Evolutionary conservation across 495 filamentous ascomycete genomes (phyloP).

Genomic region (Penicillium egyptiacum): DNA sequence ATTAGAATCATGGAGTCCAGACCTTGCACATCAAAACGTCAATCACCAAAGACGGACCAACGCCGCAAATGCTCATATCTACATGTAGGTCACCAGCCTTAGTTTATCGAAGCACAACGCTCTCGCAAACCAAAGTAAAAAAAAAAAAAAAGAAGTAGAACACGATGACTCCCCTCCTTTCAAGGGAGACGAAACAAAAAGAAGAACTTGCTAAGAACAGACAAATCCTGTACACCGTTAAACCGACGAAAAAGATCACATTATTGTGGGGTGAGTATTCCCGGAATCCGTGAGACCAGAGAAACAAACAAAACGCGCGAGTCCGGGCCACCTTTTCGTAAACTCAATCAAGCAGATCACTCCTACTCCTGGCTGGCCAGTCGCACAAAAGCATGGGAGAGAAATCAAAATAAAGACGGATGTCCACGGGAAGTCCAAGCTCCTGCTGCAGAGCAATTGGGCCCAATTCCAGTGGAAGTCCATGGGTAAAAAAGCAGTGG

Average conservation of each 20-base stretch:
- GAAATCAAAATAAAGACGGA: constrained; percentile 22
- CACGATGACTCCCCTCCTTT: constrained; percentile 19
- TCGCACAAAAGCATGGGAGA: constrained; percentile 29
- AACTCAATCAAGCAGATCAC: constrained; percentile 27
- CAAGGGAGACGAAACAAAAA: constrained; percentile 11
- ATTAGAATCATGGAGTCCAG: constrained; percentile 24
- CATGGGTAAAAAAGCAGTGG: constrained; percentile 17
- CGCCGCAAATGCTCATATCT: constrained; percentile 52
- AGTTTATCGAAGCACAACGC: constrained; percentile 41
- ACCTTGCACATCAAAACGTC: constrained; percentile 22
- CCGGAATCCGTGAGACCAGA: constrained; percentile 23
- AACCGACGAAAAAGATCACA: constrained; percentile 19
- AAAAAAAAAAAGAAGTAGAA: constrained; percentile 30
- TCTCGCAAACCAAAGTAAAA: constrained; percentile 31
- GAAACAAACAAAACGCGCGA: constrained; percentile 32
- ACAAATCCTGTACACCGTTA: constrained; percentile 37
- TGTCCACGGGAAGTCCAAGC: constrained; percentile 12
- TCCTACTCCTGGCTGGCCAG: constrained; percentile 31
- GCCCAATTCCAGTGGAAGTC: constrained; percentile 17
- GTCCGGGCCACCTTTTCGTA: constrained; percentile 36
- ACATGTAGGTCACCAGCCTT: constrained; percentile 45
- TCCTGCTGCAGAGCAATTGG: constrained; percentile 2
- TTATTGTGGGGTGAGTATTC: constrained; percentile 20
- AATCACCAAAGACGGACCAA: constrained; percentile 32
- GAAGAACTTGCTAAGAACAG: constrained; percentile 23